Conservation (phyloP, 2,329 filamentous ascomycete genomes). For the Arthroderma sp. region DNA sequence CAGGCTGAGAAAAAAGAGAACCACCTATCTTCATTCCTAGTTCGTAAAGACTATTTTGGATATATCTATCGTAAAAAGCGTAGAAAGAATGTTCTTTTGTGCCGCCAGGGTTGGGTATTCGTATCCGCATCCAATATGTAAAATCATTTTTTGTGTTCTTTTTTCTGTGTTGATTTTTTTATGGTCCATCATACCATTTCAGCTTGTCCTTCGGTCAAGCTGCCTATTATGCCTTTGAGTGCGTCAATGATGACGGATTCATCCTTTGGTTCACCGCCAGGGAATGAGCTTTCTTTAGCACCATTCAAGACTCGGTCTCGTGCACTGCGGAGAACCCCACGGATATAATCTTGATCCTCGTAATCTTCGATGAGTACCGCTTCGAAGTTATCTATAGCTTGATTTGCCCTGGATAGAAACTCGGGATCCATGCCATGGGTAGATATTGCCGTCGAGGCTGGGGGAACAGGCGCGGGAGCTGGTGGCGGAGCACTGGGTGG, state of each 20-base stretch:
- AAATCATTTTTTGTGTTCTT: no score
- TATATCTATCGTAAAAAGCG: no score
- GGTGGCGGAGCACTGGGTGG: constrained; percentile 7
- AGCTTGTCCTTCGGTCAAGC: constrained; percentile 20
- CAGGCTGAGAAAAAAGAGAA: no score
- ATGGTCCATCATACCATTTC: neutral
- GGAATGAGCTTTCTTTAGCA: constrained; percentile 29
- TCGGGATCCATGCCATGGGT: constrained; percentile 18
- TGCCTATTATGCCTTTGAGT: constrained; percentile 26
- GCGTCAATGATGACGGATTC: constrained; percentile 31
- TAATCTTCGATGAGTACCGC: constrained; percentile 33
- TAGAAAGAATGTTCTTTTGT: no score
- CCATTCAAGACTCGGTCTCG: constrained; percentile 28
- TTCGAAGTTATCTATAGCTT: constrained; percentile 33
- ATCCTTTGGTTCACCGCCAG: constrained; percentile 31
- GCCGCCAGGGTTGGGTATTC: no score
- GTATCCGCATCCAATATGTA: no score
- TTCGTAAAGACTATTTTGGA: no score
- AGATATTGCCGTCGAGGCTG: constrained; percentile 6
- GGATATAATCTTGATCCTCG: constrained; percentile 33
- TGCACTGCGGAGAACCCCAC: constrained; percentile 30
- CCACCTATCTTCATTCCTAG: no score
- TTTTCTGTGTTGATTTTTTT: no score
- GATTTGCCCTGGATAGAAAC: constrained; percentile 29
- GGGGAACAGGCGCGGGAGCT: constrained; percentile 3